phyloP scores from a whole-genome alignment of 805 yeast species.

The Lipomyces chichibuensis region DNA sequence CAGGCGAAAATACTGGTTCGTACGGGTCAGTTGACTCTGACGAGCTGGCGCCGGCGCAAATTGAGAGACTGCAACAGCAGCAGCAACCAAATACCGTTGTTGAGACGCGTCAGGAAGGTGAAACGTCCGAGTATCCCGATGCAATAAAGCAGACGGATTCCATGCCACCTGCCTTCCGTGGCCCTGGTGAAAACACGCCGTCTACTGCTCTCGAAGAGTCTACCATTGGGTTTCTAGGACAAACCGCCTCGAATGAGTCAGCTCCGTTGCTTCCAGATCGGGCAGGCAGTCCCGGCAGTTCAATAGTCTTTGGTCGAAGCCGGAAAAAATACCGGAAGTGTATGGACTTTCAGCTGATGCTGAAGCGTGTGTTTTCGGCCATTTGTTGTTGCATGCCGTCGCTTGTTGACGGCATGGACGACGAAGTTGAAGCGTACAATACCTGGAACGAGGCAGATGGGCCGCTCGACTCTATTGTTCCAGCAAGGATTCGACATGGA shows the following conservation, averaged over 20 bases:
- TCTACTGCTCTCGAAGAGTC: not conserved
- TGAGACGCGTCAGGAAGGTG: not conserved
- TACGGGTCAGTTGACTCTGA: slow-evolving; percentile 4
- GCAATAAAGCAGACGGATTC: not conserved
- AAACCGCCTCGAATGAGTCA: slow-evolving; percentile 12
- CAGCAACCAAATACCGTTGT: slow-evolving; percentile 14
- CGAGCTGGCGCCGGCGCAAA: slow-evolving; percentile 3
- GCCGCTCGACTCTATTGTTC: not conserved
- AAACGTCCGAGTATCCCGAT: not conserved
- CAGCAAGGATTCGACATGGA: slow-evolving; percentile 4
- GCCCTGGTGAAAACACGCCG: not conserved
- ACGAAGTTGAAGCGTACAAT: slow-evolving; percentile 7
- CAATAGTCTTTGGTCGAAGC: slow-evolving; percentile 1
- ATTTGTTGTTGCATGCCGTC: slow-evolving; percentile 21
- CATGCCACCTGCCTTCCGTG: not conserved
- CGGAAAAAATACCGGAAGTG: not conserved
- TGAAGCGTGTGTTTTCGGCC: slow-evolving; percentile 10
- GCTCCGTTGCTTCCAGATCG: slow-evolving; percentile 16
- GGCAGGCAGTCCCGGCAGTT: not conserved
- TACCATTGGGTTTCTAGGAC: not conserved
- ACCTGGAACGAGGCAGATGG: slow-evolving; percentile 12
- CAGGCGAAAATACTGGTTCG: slow-evolving; percentile 3
- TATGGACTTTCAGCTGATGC: slow-evolving; percentile 1
- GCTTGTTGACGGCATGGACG: slow-evolving; percentile 15
- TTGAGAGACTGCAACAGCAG: not conserved